These are phyloP conservation scores for Colletotrichum sp. DNA, from an alignment of 2,329 filamentous ascomycete genomes.

Conservation along the genomic window DNA sequence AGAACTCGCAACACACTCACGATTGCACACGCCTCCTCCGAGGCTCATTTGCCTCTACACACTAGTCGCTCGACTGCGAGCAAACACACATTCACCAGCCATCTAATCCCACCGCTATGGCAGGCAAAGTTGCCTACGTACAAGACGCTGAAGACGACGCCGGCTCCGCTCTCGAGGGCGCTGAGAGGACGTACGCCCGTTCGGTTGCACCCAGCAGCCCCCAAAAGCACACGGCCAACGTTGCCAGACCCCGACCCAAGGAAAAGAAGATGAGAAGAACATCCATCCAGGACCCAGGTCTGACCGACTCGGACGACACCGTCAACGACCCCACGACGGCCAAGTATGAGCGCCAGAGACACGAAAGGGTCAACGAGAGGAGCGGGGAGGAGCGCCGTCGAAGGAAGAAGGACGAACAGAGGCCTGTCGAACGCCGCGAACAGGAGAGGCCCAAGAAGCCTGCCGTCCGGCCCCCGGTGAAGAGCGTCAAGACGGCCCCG, in stretches of 20 bases:
- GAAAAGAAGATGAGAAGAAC: constrained; percentile 39
- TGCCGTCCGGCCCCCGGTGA: constrained; percentile 34
- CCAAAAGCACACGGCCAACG: constrained; percentile 56
- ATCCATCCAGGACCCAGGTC: constrained; percentile 36
- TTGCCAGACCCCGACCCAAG: constrained; percentile 47
- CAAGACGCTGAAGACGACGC: constrained; percentile 60
- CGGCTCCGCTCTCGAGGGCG: constrained; percentile 43
- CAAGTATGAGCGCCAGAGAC: constrained; percentile 33
- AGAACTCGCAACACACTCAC: constrained; percentile 13
- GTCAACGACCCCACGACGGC: constrained; percentile 38
- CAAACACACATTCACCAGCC: not conserved
- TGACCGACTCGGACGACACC: constrained; percentile 50
- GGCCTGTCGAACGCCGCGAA: constrained; percentile 35
- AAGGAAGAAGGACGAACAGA: constrained; percentile 22
- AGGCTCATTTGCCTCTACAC: constrained; percentile 18
- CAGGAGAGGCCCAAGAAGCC: constrained; percentile 20
- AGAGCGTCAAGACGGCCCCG: constrained; percentile 41
- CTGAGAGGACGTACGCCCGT: constrained; percentile 48
- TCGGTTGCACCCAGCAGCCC: constrained; percentile 49
- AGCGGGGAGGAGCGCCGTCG: constrained; percentile 27
- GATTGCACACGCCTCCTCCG: constrained; percentile 18
- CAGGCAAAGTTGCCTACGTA: constrained; percentile 46
- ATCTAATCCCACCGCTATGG: constrained; percentile 40
- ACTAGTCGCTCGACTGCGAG: constrained; percentile 16
- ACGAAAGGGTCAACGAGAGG: not conserved